Conservation (phyloP, 257 asterid genomes). For the Lycium ferocissimum region DNA sequence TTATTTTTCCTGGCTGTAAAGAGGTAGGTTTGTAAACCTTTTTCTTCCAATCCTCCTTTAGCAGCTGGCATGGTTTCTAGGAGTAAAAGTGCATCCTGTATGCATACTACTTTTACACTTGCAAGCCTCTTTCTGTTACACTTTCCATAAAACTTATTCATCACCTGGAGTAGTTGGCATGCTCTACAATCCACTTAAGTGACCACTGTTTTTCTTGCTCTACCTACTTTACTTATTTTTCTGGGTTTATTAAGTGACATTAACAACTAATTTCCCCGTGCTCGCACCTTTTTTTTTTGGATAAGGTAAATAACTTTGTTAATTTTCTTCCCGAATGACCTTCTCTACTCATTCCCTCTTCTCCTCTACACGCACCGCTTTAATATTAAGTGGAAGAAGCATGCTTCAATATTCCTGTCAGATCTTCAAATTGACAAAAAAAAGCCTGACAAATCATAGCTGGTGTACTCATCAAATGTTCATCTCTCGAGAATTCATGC, state of each 20-base stretch:
- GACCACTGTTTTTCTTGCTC: background rate
- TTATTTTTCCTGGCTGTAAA: constrained; percentile 73
- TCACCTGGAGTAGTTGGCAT: constrained; percentile 10
- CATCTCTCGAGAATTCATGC: background rate
- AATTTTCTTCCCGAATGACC: too few species aligned
- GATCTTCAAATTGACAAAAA: background rate
- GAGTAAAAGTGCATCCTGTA: constrained; percentile 12
- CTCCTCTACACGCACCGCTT: too few species aligned
- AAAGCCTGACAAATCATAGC: background rate
- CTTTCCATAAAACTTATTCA: background rate
- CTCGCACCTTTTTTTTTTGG: background rate
- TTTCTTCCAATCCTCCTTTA: background rate
- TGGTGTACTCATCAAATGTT: background rate
- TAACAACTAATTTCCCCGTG: background rate
- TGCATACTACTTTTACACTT: background rate
- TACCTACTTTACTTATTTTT: background rate
- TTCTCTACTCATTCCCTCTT: too few species aligned
- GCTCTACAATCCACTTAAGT: background rate
- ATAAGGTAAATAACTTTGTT: too few species aligned
- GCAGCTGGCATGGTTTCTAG: constrained; percentile 6
- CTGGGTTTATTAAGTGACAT: too few species aligned
- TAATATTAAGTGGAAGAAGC: background rate
- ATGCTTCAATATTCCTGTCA: too few species aligned
- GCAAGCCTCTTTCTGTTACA: background rate
- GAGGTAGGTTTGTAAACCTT: constrained; percentile 53